phyloP scores from a whole-genome alignment of 2,329 filamentous ascomycete species.

The Pestalotiopsis sp. region DNA sequence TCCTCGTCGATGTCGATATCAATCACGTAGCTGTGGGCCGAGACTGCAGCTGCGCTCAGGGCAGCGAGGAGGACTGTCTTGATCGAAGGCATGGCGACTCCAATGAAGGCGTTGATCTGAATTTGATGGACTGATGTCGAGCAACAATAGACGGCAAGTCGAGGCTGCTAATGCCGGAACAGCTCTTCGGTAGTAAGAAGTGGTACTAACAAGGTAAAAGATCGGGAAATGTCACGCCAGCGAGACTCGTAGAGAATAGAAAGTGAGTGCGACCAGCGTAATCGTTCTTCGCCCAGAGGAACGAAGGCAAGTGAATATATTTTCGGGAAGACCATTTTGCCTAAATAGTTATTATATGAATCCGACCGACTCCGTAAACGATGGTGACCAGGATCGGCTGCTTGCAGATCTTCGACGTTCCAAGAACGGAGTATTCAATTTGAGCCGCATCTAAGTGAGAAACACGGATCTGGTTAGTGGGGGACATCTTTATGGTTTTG shows the following conservation, averaged over 20 bases:
- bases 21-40: constrained; percentile 27
- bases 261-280: background rate
- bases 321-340: background rate
- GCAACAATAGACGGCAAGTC: too few species aligned
- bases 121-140: background rate
- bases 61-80: constrained; percentile 13
- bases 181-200: background rate
- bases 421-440: constrained; percentile 3
- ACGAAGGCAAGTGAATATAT: background rate
- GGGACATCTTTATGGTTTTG: background rate
- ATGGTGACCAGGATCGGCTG: background rate
- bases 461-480: background rate
- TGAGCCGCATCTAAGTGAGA: constrained; percentile 7
- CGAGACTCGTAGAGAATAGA: background rate
- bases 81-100: background rate
- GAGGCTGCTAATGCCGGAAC: too few species aligned
- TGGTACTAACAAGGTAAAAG: background rate
- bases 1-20: constrained; percentile 27
- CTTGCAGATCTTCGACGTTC: constrained; percentile 8
- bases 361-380: background rate
- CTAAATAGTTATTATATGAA: constrained; percentile 2
- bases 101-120: too few species aligned
- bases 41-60: constrained; percentile 8
- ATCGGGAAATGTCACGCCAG: background rate
- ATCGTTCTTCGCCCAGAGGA: background rate